Percentiles rank a stretch among this genome's conserved stretches.
Evolutionary conservation across 768 basidiomycete genomes (phyloP).

Genomic region (Xerocomellus amylosporus): DNA sequence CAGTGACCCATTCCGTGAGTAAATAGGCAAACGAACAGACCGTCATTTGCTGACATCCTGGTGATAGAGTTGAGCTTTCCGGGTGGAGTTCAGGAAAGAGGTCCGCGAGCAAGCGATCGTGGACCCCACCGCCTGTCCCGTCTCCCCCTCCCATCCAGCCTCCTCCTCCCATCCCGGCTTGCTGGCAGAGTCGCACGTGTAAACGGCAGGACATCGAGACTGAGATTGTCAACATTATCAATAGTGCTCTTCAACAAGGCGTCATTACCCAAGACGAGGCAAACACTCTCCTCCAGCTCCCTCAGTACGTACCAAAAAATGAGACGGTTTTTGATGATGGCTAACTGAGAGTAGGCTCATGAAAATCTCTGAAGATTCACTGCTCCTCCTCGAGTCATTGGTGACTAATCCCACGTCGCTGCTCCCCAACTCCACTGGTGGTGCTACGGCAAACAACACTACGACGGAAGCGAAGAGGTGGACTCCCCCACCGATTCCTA

Average conservation of each 20-base stretch:
- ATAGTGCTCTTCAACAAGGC: background rate
- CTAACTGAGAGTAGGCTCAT: background rate
- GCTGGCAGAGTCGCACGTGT: background rate
- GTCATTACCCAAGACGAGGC: background rate
- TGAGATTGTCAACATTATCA: background rate
- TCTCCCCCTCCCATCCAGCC: too few relatives aligned
- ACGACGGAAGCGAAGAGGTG: background rate
- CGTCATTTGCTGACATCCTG: background rate
- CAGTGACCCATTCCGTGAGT: background rate
- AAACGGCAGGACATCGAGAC: background rate
- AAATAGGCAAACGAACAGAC: background rate
- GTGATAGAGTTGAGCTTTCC: background rate
- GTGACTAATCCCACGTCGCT: background rate
- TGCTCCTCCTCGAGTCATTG: background rate
- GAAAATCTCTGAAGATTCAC: background rate
- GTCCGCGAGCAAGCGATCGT: background rate
- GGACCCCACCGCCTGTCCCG: slow-evolving; percentile 9
- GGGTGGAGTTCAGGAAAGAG: background rate
- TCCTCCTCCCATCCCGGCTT: slow-evolving; percentile 6
- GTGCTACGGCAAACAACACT: background rate
- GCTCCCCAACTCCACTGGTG: background rate
- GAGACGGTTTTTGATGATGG: background rate
- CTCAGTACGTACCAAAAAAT: background rate
- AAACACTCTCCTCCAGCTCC: background rate
- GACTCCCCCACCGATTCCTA: background rate